Base-by-base conservation (phyloP, 1,284 basidiomycete species). In the Ceratobasidium papillatum region DNA sequence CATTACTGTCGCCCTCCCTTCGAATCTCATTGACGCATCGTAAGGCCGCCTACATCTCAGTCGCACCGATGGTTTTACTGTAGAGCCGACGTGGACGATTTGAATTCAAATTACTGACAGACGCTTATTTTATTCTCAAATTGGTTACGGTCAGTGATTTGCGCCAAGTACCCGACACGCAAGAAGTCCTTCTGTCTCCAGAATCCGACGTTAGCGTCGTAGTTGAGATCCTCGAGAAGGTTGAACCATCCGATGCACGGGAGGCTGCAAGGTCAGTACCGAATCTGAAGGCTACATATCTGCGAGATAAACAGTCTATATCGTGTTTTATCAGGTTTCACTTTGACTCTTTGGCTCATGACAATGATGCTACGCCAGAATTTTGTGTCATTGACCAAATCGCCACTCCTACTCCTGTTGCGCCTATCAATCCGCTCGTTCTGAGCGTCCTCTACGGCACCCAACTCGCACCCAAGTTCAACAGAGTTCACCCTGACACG, bases 131-230 rank as follows among this genome's bases (percentile, higher is more conserved):
- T 59, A 8, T 30, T 30, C 22, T 63, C 34, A 22, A 30, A 17
- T 59, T 22, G 56, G 11, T 12, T 22, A 75, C 30, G 59, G 52
- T 49, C 81, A 98, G 96, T 76, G 87, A 92, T 77, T 77, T 98
- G 1, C 94, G 97, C 75, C 94, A 99, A 84, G 87, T 99, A 14
- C 97, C 97, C 19, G 94, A 99, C 81, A 96, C 89, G 17, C 97
- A 99, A 82, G 97, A 99, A 81, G 96, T 99, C 54, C 93, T 95
- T 81, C 82, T 98, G 54, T 91, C 91, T 64, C 87, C 88, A 1
- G 82, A 89, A 64, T 90, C 89, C 4, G 87, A 89, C 76, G 84
- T 92, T 77, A 95, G 92, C 79, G 87, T 96, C 76, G 90, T 99
- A 75, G 82, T 98, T 32, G 98, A 99, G 81, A 88, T 98, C n/a